phyloP scores from a whole-genome alignment of 2,329 filamentous ascomycete genomes.

The Fusarium metavorans region DNA sequence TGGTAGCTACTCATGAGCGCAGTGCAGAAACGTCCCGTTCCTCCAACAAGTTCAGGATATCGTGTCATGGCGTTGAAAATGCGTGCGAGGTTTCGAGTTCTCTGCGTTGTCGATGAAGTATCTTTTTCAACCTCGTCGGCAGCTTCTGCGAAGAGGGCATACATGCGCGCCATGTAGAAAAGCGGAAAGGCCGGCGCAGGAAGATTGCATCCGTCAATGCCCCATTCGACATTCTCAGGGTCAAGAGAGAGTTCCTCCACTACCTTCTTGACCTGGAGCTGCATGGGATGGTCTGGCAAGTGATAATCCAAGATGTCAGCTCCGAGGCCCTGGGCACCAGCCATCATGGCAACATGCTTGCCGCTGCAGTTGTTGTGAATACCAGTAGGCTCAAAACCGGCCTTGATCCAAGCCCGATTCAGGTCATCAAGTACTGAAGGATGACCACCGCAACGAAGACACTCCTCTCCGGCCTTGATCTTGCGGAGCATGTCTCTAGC shows the following conservation, averaged over 20 bases:
- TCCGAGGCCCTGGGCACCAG: slow-evolving; percentile 53
- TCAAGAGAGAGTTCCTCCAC: slow-evolving; percentile 52
- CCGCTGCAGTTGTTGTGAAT: slow-evolving; percentile 62
- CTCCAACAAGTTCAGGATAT: slow-evolving; percentile 58
- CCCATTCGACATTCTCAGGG: slow-evolving; percentile 52
- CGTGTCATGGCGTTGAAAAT: slow-evolving; percentile 57
- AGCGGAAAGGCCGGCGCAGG: slow-evolving; percentile 58
- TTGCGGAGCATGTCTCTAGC: slow-evolving; percentile 54
- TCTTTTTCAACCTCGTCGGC: slow-evolving; percentile 29
- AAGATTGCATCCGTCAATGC: slow-evolving; percentile 60
- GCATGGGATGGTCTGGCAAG: slow-evolving; percentile 51
- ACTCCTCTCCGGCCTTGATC: slow-evolving; percentile 46
- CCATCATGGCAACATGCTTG: slow-evolving; percentile 62
- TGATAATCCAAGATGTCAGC: slow-evolving; percentile 51
- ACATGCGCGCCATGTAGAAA: slow-evolving; percentile 50
- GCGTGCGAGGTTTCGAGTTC: slow-evolving; percentile 43
- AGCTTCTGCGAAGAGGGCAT: slow-evolving; percentile 52
- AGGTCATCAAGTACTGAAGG: slow-evolving; percentile 50
- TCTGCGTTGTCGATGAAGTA: neutral
- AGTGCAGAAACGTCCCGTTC: slow-evolving; percentile 61
- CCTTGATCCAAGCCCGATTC: slow-evolving; percentile 54
- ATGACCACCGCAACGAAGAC: slow-evolving; percentile 59
- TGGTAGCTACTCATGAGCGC: slow-evolving; percentile 55
- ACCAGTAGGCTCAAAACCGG: slow-evolving; percentile 51
- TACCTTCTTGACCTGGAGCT: slow-evolving; percentile 51